These are phyloP conservation scores for Sarocladium oryzae DNA, from an alignment of 2,329 filamentous ascomycete genomes.

Conservation along the genomic window DNA sequence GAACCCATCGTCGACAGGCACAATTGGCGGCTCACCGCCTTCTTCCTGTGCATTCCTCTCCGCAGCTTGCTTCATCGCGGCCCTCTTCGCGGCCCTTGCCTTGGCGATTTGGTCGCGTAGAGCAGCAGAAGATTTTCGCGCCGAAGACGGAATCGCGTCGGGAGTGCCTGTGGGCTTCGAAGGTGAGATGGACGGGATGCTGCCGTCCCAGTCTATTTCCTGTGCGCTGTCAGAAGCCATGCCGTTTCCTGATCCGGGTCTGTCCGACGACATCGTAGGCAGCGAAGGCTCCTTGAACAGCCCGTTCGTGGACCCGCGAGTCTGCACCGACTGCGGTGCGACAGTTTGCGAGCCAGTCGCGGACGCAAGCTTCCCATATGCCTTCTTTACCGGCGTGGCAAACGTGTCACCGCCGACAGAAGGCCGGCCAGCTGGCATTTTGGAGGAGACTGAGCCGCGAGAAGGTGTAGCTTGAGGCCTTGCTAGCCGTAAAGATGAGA, in stretches of 20 bases:
- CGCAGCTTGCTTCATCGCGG: constrained; percentile 32
- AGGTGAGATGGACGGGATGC: constrained; percentile 10
- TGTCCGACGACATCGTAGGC: constrained; percentile 27
- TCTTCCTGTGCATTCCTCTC: constrained; percentile 10
- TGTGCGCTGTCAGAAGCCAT: constrained; percentile 16
- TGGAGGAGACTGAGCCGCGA: constrained; percentile 16
- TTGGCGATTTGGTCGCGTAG: constrained; percentile 89
- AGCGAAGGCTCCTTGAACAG: constrained; percentile 50
- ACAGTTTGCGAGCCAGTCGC: constrained; percentile 42
- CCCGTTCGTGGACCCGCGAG: constrained; percentile 46
- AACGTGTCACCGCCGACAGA: constrained; percentile 21
- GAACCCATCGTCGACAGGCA: constrained; percentile 37
- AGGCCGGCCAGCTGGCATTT: constrained; percentile 20
- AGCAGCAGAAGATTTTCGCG: constrained; percentile 66
- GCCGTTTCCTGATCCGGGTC: constrained; percentile 14
- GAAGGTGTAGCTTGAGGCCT: constrained; percentile 20
- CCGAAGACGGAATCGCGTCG: constrained; percentile 17
- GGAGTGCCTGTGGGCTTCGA: constrained; percentile 12
- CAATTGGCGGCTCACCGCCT: constrained; percentile 26
- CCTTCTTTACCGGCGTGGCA: constrained; percentile 33
- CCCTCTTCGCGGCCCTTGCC: constrained; percentile 74
- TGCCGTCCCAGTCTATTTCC: constrained; percentile 22
- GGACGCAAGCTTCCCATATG: constrained; percentile 20
- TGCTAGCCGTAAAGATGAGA: constrained; percentile 14
- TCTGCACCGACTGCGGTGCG: constrained; percentile 37